Percentiles rank a stretch among this genome's conserved stretches.
Evolutionary conservation across 768 basidiomycete species (phyloP).

Genomic region (Boletus sp.): DNA sequence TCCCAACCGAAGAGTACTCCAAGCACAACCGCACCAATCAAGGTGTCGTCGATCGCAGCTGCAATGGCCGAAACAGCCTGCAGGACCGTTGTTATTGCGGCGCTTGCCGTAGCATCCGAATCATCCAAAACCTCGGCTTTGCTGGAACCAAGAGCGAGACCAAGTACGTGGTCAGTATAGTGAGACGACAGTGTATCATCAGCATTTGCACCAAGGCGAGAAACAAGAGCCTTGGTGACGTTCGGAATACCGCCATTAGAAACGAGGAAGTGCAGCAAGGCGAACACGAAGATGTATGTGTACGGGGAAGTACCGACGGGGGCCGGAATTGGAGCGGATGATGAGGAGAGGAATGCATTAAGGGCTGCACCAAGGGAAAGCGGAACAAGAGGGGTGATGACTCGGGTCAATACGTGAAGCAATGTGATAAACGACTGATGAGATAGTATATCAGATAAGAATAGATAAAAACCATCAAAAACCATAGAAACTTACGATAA

Average conservation of each 20-base stretch:
- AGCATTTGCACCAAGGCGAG: constrained; percentile 87
- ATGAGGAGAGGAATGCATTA: constrained; percentile 17
- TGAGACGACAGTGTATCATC: constrained; percentile 59
- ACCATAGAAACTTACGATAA: constrained; percentile 18
- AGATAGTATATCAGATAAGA: constrained; percentile 1
- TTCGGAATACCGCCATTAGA: constrained; percentile 75
- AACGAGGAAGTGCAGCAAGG: constrained; percentile 68
- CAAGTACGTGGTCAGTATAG: constrained; percentile 84
- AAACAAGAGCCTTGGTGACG: constrained; percentile 71
- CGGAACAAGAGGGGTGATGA: constrained; percentile 75
- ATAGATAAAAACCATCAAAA: background rate
- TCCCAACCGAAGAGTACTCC: constrained; percentile 61
- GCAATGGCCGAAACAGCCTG: constrained; percentile 54
- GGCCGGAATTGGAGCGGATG: constrained; percentile 17
- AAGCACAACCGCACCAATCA: constrained; percentile 69
- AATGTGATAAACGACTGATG: constrained; percentile 62
- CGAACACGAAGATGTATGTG: constrained; percentile 68
- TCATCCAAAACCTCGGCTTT: constrained; percentile 76
- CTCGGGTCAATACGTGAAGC: constrained; percentile 69
- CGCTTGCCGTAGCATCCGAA: constrained; percentile 12
- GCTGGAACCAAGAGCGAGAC: constrained; percentile 84
- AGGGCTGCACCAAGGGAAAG: constrained; percentile 56
- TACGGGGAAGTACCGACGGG: constrained; percentile 51
- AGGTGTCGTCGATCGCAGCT: constrained; percentile 80
- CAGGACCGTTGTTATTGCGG: constrained; percentile 17